Evolutionary conservation across 179 eudicot species (phyloP).

Genomic region (Spergularia azorica): DNA sequence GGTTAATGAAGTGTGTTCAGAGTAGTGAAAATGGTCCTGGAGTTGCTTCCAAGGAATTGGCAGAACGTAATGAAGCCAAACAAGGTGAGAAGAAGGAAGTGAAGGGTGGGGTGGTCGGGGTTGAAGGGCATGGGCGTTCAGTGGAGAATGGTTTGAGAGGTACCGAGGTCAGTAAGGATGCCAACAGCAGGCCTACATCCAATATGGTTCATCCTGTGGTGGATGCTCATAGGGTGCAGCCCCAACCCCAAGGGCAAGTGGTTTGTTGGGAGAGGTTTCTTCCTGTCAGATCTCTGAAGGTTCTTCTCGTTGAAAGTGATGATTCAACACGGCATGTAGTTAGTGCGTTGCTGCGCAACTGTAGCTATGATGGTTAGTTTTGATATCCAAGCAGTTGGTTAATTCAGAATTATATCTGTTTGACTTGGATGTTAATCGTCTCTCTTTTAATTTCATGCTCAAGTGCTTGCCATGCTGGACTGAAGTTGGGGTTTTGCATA

Average conservation of each 20-base stretch:
- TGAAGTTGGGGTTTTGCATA: neutral
- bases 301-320: slow-evolving; percentile 60
- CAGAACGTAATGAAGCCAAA: slow-evolving; percentile 39
- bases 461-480: neutral
- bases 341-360: slow-evolving; percentile 60
- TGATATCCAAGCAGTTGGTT: slow-evolving; percentile 6
- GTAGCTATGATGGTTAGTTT: slow-evolving; percentile 60
- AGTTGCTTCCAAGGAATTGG: slow-evolving; percentile 38
- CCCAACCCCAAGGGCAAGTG: slow-evolving; percentile 37
- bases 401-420: slow-evolving; percentile 8
- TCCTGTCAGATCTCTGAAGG: slow-evolving; percentile 54
- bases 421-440: neutral
- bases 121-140: slow-evolving; percentile 45
- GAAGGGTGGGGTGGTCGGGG: slow-evolving; percentile 31
- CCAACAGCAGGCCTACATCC: slow-evolving; percentile 19
- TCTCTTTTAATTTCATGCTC: too few relatives aligned
- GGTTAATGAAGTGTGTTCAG: slow-evolving; percentile 59
- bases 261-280: slow-evolving; percentile 65
- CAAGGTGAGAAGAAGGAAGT: slow-evolving; percentile 42
- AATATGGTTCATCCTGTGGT: slow-evolving; percentile 28
- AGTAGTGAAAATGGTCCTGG: slow-evolving; percentile 37
- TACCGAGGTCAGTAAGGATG: slow-evolving; percentile 28
- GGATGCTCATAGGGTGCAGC: slow-evolving; percentile 32
- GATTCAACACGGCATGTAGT: slow-evolving; percentile 68
- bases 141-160: slow-evolving; percentile 48